A percentile compares a stretch with the other conserved stretches of the same genome.
phyloP scores from a whole-genome alignment of 2,329 filamentous ascomycete species.

The Byssothecium circinans region DNA sequence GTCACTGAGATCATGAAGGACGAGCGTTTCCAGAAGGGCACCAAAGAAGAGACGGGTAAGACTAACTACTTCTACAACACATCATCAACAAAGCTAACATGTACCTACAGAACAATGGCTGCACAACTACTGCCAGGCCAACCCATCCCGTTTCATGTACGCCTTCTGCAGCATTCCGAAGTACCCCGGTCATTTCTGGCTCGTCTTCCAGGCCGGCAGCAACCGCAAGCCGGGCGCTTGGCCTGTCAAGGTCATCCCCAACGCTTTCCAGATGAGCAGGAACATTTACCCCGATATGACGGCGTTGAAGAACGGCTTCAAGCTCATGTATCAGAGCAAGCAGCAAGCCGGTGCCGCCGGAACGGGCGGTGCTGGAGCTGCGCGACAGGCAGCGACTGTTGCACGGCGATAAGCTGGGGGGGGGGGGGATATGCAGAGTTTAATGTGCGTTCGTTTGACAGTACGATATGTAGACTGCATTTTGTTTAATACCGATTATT shows the following conservation, averaged over 20 bases:
- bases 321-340: constrained; percentile 67
- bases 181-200: constrained; percentile 89
- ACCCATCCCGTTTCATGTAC: constrained; percentile 90
- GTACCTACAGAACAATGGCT: constrained; percentile 79
- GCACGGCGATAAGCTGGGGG: background rate
- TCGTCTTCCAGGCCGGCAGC: constrained; percentile 93
- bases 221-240: constrained; percentile 73
- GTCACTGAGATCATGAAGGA: constrained; percentile 94
- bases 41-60: constrained; percentile 81
- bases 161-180: constrained; percentile 93
- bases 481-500: too few species aligned
- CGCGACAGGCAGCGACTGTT: too few species aligned
- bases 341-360: too few species aligned
- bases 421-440: too few species aligned
- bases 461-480: too few species aligned
- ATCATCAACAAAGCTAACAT: background rate
- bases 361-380: too few species aligned
- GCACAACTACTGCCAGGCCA: constrained; percentile 92
- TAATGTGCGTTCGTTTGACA: too few species aligned
- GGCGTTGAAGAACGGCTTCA: constrained; percentile 95
- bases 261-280: constrained; percentile 88
- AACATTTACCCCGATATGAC: constrained; percentile 93
- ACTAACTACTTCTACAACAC: constrained; percentile 15
- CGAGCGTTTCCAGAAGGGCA: constrained; percentile 88
- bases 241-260: constrained; percentile 87